These are phyloP conservation scores for Zygotorulaspora chibaensis DNA, from an alignment of 805 yeast species.

Conservation along the genomic window DNA sequence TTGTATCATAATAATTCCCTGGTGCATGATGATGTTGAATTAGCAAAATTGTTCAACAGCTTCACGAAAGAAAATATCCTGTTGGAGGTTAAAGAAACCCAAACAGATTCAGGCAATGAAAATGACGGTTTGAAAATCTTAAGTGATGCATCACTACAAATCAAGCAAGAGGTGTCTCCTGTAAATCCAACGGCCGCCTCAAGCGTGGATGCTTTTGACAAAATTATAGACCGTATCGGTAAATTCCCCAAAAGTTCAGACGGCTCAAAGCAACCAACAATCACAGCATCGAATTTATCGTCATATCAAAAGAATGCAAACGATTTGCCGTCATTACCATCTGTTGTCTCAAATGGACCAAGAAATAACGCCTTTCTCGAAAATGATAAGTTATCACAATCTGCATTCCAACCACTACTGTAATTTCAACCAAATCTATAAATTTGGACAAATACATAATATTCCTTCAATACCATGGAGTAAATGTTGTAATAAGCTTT, in stretches of 20 bases:
- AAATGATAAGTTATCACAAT: slow-evolving; percentile 30
- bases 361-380: slow-evolving; percentile 21
- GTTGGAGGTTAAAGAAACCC: slow-evolving; percentile 37
- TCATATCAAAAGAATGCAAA: background rate
- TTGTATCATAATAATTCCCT: slow-evolving; percentile 23
- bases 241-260: slow-evolving; percentile 10
- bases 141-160: slow-evolving; percentile 30
- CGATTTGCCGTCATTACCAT: slow-evolving; percentile 3
- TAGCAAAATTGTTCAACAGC: slow-evolving; percentile 43
- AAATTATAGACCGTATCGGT: slow-evolving; percentile 20
- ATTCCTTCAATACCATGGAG: too few relatives aligned
- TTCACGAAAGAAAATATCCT: slow-evolving; percentile 35
- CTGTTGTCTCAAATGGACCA: slow-evolving; percentile 6
- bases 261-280: background rate
- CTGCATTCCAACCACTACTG: slow-evolving; percentile 30
- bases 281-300: slow-evolving; percentile 2
- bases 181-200: slow-evolving; percentile 7
- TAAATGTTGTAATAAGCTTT: too few relatives aligned
- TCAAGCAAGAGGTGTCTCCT: slow-evolving; percentile 11
- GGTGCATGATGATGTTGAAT: slow-evolving; percentile 44
- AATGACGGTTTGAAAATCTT: slow-evolving; percentile 28
- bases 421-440: slow-evolving; percentile 5
- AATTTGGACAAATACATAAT: too few relatives aligned
- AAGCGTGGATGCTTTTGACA: slow-evolving; percentile 18
- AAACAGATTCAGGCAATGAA: slow-evolving; percentile 6